These are phyloP conservation scores for Gyrodon lividus DNA, from an alignment of 768 basidiomycete genomes.

Conservation along the genomic window DNA sequence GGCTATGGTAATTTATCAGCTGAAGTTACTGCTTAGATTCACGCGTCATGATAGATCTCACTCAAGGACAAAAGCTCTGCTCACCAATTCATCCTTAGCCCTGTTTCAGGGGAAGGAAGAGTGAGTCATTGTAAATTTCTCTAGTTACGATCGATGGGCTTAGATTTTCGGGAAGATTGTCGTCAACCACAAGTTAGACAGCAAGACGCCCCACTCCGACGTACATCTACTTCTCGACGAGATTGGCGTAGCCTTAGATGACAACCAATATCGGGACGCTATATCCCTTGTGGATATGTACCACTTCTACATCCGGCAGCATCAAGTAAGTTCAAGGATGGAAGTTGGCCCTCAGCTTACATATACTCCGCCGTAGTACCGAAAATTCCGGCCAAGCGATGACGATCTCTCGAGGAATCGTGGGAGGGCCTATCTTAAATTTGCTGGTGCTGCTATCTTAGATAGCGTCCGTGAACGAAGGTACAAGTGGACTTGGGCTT, in stretches of 20 bases:
- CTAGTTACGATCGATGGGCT: not conserved
- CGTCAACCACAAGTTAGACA: slow-evolving; percentile 77
- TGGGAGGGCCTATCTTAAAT: slow-evolving; percentile 68
- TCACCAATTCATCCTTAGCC: slow-evolving; percentile 94
- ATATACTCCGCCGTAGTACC: slow-evolving; percentile 52
- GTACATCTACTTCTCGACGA: slow-evolving; percentile 87
- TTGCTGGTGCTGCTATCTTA: slow-evolving; percentile 77
- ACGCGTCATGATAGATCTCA: slow-evolving; percentile 43
- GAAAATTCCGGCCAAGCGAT: slow-evolving; percentile 71
- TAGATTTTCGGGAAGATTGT: slow-evolving; percentile 50
- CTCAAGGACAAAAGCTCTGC: slow-evolving; percentile 39
- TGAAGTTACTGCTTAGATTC: slow-evolving; percentile 4
- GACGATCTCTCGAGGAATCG: slow-evolving; percentile 57
- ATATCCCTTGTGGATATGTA: slow-evolving; percentile 96
- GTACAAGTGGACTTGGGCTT: slow-evolving; percentile 88
- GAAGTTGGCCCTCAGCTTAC: not conserved
- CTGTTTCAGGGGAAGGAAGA: slow-evolving; percentile 92
- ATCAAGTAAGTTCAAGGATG: slow-evolving; percentile 51
- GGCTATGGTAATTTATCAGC: slow-evolving; percentile 51
- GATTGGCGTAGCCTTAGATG: slow-evolving; percentile 88
- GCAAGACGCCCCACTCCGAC: slow-evolving; percentile 80
- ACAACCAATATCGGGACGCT: slow-evolving; percentile 90
- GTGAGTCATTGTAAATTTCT: slow-evolving; percentile 48
- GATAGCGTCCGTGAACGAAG: slow-evolving; percentile 81
- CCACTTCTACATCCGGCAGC: slow-evolving; percentile 87